Conservation (phyloP, 352 stramenopile species). For the Pythium insidiosum region DNA sequence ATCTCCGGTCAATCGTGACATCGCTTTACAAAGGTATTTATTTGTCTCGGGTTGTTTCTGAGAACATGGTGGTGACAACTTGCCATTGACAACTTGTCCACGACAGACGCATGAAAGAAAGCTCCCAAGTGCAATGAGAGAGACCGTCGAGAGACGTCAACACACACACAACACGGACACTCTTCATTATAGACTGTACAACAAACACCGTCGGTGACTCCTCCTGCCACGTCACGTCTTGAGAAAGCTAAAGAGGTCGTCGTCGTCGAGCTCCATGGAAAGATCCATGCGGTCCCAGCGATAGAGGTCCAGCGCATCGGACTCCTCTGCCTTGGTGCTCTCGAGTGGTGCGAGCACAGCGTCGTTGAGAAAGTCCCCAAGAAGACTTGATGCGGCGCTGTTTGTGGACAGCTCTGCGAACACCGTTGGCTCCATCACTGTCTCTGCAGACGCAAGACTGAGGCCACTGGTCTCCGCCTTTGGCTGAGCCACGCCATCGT, state of each 20-base stretch:
- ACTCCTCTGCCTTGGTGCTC: slow-evolving; percentile 13
- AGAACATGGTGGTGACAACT: no score
- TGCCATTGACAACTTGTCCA: no score
- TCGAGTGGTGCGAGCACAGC: neutral
- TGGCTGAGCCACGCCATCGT: neutral
- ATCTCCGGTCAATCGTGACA: no score
- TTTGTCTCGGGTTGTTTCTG: no score
- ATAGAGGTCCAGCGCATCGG: slow-evolving; percentile 60
- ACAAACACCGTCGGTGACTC: no score
- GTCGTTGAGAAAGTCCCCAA: neutral
- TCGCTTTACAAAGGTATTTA: no score
- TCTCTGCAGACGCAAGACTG: neutral
- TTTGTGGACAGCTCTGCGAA: neutral
- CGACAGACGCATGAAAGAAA: no score
- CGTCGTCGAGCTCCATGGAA: slow-evolving; percentile 76
- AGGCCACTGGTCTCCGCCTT: neutral
- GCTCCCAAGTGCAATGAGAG: no score
- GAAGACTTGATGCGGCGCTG: neutral
- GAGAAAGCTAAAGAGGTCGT: slow-evolving; percentile 83
- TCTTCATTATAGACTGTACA: no score
- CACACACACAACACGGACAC: no score
- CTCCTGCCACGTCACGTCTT: no score
- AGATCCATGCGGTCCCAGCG: slow-evolving; percentile 77
- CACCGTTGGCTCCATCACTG: neutral
- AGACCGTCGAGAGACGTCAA: no score